Percentiles rank a stretch among this genome's conserved stretches.
Conservation (phyloP, 2,329 filamentous ascomycete species). For the Trichoderma sp. region DNA sequence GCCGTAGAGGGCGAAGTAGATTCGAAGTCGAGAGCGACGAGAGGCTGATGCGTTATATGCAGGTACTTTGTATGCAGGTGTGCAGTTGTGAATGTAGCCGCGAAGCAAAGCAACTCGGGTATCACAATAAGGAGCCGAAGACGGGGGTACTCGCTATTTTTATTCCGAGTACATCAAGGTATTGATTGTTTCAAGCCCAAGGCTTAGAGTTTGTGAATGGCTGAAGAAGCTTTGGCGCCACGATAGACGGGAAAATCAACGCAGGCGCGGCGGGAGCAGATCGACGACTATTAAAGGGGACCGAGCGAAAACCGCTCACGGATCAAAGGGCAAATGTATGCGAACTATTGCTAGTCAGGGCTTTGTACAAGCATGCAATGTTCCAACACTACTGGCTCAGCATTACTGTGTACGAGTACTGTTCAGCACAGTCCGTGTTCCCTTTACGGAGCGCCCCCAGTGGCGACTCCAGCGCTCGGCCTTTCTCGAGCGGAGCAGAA, state of each 20-base stretch:
- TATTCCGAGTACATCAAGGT: neutral
- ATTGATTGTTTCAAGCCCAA: neutral
- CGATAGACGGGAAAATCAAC: constrained; percentile 2
- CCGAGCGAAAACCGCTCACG: constrained; percentile 14
- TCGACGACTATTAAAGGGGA: constrained; percentile 19
- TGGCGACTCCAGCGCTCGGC: constrained; percentile 19
- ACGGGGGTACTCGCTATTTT: neutral
- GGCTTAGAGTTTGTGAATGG: constrained; percentile 5
- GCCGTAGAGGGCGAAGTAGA: neutral
- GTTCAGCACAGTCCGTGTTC: neutral
- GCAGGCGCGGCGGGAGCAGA: constrained; percentile 19
- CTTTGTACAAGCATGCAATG: neutral
- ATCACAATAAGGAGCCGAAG: neutral
- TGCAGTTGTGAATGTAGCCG: neutral
- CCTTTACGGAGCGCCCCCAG: constrained; percentile 9
- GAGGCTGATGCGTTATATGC: neutral
- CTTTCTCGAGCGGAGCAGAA: constrained; percentile 11
- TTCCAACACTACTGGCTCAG: neutral
- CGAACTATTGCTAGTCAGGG: constrained; percentile 18
- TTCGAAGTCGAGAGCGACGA: neutral
- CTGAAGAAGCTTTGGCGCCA: constrained; percentile 14
- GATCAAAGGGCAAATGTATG: constrained; percentile 1
- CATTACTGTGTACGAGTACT: neutral
- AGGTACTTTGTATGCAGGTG: neutral
- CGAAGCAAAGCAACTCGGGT: neutral